A percentile compares a stretch with the other conserved stretches of the same genome.
phyloP scores from a whole-genome alignment of 352 stramenopile species.

The Globisporangium sylvaticum region DNA sequence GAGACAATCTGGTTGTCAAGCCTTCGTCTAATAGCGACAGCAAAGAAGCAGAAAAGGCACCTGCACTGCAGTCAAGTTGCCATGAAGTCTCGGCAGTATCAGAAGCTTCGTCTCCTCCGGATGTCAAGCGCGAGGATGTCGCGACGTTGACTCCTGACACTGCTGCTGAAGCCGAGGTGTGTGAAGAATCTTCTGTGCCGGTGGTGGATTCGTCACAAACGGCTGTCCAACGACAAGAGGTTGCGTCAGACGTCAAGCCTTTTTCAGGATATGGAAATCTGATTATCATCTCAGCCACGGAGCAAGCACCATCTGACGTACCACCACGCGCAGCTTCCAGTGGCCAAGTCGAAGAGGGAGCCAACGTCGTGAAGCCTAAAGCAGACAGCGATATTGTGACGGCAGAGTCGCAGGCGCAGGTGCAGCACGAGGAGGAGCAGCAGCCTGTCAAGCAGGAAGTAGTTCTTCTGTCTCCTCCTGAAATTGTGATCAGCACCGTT shows the following conservation, averaged over 20 bases:
- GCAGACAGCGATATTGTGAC: neutral
- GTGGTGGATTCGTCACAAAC: neutral
- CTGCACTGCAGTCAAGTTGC: neutral
- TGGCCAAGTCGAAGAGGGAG: neutral
- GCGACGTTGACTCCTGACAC: neutral
- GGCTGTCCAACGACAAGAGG: neutral
- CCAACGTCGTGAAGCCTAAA: neutral
- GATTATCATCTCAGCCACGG: neutral
- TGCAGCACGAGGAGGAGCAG: neutral
- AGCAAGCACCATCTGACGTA: neutral
- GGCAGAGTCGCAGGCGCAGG: neutral
- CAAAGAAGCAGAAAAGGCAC: neutral
- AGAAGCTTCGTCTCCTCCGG: neutral
- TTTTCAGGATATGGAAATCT: neutral
- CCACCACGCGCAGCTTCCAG: neutral
- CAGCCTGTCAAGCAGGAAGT: neutral
- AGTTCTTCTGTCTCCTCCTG: neutral
- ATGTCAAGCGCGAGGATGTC: neutral
- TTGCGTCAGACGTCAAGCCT: neutral
- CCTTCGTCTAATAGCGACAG: slow-evolving; percentile 13
- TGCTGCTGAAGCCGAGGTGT: neutral
- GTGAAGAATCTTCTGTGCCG: neutral
- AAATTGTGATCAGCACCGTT: neutral
- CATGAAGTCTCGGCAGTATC: neutral
- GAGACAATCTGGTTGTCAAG: neutral